Base-by-base conservation (phyloP, 805 yeast genomes). In the Candida palmyrensis region DNA sequence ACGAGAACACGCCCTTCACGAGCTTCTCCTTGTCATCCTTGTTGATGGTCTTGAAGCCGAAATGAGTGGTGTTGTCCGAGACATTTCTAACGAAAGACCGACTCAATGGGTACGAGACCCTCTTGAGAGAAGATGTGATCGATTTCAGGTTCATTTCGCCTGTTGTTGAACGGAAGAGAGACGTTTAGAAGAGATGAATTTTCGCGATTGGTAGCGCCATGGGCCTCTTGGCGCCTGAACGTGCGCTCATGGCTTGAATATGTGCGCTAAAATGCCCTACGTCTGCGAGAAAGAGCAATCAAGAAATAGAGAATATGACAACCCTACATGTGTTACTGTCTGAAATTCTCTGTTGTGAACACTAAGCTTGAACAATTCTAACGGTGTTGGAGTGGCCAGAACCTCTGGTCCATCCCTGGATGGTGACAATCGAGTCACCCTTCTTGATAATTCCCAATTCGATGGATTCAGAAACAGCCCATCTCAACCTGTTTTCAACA, bases 321-420 rank as follows among this genome's bases (percentile, higher is more conserved):
- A n/a, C n/a, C n/a, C n/a, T n/a, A n/a, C n/a, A n/a, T n/a, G n/a
- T n/a, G n/a, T n/a, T n/a, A n/a, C n/a, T n/a, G n/a, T n/a, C n/a
- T n/a, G n/a, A n/a, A n/a, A n/a, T n/a, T n/a, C n/a, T n/a, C n/a
- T n/a, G n/a, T n/a, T n/a, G n/a, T n/a, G n/a, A n/a, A n/a, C n/a
- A n/a, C 62, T 70, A 81, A 59, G 87, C 90, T 61, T 76, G 75
- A 52, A 87, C 73, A 56, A 90, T 79, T 76, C 97, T 90, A 66
- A 92, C 77, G 45, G 98, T 92, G 84, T 92, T 92, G 59, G 98
- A 86, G 82, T 92, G 96, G 61, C 98, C 98, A 48, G 87, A 75
- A 71, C 97, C 97, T 65, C 90, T 84, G 59, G 95, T 85, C 90
- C 95, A 92, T 65, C 98, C 98, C 77, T 92, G 98, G 66, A 92